Conservation (phyloP, 169 alveolate genomes). For the Eimeria acervulina region DNA sequence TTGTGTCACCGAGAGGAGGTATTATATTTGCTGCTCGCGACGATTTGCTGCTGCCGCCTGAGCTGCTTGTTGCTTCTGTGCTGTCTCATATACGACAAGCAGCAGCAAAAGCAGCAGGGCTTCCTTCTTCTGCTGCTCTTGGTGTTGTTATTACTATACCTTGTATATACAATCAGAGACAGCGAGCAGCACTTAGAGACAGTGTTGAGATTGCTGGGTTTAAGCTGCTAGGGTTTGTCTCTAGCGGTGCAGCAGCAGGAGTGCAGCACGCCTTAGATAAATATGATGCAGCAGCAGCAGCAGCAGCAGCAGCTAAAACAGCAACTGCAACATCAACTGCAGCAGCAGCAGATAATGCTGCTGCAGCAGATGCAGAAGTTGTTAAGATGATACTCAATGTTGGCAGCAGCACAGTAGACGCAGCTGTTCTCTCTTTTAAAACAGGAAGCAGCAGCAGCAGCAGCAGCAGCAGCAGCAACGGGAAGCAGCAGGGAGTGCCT, state of each 20-base stretch:
- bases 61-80: slow-evolving; percentile 43
- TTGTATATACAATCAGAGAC: slow-evolving; percentile 80
- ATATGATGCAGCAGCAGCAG: slow-evolving; percentile 26
- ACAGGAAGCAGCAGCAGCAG: slow-evolving; percentile 22
- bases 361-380: background rate
- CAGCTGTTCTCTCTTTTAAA: slow-evolving; percentile 41
- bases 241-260: slow-evolving; percentile 81
- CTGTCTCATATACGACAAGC: slow-evolving; percentile 18
- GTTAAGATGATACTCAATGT: slow-evolving; percentile 50
- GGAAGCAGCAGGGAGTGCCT: background rate
- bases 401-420: slow-evolving; percentile 70
- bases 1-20: background rate
- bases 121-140: background rate
- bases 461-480: slow-evolving; percentile 5
- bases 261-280: slow-evolving; percentile 83
- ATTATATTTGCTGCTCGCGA: background rate
- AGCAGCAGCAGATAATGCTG: background rate
- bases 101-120: slow-evolving; percentile 60
- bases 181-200: slow-evolving; percentile 82
- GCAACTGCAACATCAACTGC: slow-evolving; percentile 21
- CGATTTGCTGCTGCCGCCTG: slow-evolving; percentile 69
- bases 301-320: slow-evolving; percentile 42
- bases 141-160: slow-evolving; percentile 80
- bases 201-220: slow-evolving; percentile 84
- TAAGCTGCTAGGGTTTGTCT: slow-evolving; percentile 48